Evolutionary conservation across 306 rosid species (phyloP), one percentile per base, ranked within the genome.

Genomic region (Benincasa hispida): DNA sequence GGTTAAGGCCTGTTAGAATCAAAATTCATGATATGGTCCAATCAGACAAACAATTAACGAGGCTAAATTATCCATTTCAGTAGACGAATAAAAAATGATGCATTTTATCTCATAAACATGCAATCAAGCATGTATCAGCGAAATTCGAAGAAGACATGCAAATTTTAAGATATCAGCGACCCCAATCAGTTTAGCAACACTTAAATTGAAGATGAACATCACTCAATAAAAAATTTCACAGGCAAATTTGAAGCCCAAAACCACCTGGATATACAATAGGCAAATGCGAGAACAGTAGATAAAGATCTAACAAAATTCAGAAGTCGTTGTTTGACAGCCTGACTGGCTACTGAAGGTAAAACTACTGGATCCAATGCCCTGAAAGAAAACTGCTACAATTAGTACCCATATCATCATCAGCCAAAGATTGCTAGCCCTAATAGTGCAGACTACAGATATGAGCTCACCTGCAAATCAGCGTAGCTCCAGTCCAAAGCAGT

Each of bases 201-300:
- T 22, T 21, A 5, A 42, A 72, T 50, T 17, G 10, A 28, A 9
- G 32, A 9, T 72, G 42, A 72, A 72, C 39, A 72, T 48, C 76
- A 48, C 14, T 24, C 59, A 48, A 48, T 55, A 6, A 35, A 27
- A 17, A 76, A 32, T 19, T 41, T 61, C 79, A 50, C 17, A 65
- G 13, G 30, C 3, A 74, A 74, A n/a, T 11, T 47, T 19, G 55
- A 72, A 45, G 47, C 14, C 28, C 32, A 56, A 66, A 28, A 78
- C 55, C 86, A 94, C 99, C 99, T 87, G 85, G 96, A 90, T 77
- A 89, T 83, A 86, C 96, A 92, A 76, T 85, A 90, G 25, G 98
- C 91, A 83, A 92, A 90, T 65, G 98, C 91, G 54, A 95, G 87
- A 83, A 95, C 98, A 2, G 98, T 95, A 0, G 99, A 92, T 79